Conservation (phyloP, 2,329 filamentous ascomycete species). For the Cucurbitaria berberidis region DNA sequence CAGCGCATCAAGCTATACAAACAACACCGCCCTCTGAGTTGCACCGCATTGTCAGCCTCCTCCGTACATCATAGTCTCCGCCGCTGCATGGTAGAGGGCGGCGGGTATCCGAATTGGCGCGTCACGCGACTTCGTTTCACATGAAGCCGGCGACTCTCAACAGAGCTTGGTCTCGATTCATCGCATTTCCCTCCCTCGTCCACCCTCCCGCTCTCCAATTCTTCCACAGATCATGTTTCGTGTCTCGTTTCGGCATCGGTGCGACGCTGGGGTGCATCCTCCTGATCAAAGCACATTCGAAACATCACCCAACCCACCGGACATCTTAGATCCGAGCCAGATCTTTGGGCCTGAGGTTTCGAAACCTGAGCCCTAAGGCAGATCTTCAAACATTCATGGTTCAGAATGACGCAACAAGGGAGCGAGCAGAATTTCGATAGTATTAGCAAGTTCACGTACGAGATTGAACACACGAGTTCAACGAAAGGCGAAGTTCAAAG, state of each 20-base stretch:
- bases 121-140: conserved; percentile 23
- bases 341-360: conserved; percentile 25
- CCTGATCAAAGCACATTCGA: conserved; percentile 14
- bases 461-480: not conserved
- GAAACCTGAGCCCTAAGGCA: conserved; percentile 19
- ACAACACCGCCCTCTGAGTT: not conserved
- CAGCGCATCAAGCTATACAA: conserved; percentile 15
- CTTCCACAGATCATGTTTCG: conserved; percentile 9
- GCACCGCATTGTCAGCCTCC: not conserved
- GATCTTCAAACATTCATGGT: not conserved
- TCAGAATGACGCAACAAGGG: not conserved
- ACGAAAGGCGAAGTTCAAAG: not conserved
- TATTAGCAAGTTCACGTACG: no score
- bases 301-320: conserved; percentile 6
- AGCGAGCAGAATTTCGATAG: not conserved
- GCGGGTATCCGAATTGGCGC: conserved; percentile 1
- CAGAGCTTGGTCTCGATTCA: not conserved
- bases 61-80: not conserved
- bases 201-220: conserved; percentile 4
- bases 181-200: not conserved
- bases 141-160: not conserved
- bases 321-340: conserved; percentile 1
- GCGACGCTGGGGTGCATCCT: conserved; percentile 1
- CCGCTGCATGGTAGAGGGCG: conserved; percentile 1
- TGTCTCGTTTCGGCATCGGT: conserved; percentile 11